Percentiles rank a stretch among this genome's conserved stretches.
phyloP scores from a whole-genome alignment of 75 land plant species.

The Cunninghamia lanceolata region DNA sequence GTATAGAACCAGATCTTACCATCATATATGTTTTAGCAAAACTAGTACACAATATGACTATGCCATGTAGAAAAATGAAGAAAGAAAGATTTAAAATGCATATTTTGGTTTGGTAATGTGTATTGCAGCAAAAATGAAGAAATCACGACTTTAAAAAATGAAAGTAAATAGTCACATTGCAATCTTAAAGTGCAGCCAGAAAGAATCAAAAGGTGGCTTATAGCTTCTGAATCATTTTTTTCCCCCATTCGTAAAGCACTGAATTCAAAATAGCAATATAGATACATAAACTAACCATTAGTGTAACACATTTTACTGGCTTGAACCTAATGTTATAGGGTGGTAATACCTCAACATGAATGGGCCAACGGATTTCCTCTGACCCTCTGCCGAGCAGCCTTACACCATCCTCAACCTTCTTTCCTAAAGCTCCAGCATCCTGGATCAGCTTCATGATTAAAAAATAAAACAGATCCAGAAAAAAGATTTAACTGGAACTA shows the following conservation, averaged over 20 bases:
- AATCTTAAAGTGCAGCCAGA: not conserved
- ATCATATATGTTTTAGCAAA: not conserved
- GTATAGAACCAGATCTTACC: not conserved
- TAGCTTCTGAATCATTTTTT: slow-evolving; percentile 1
- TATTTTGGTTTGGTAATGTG: not conserved
- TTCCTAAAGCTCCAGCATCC: slow-evolving; percentile 84
- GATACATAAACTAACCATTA: not conserved
- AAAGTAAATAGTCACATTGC: not conserved
- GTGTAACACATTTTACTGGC: not conserved
- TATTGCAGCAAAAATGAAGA: not conserved
- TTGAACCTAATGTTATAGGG: not conserved
- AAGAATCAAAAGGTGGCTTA: not conserved
- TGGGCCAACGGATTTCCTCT: slow-evolving; percentile 71
- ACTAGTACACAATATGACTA: not conserved
- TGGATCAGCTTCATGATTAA: slow-evolving; percentile 17
- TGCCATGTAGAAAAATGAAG: not conserved
- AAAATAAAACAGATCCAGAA: not conserved
- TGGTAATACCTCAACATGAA: slow-evolving; percentile 80
- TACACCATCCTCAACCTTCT: slow-evolving; percentile 83
- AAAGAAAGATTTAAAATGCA: not conserved
- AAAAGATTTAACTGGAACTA: not conserved
- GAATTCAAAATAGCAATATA: not conserved
- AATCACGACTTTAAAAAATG: not conserved
- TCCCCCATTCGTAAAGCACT: not conserved
- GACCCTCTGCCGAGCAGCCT: slow-evolving; percentile 75